phyloP scores from a whole-genome alignment of 163 green algal species.

The Scenedesmus sp. region DNA sequence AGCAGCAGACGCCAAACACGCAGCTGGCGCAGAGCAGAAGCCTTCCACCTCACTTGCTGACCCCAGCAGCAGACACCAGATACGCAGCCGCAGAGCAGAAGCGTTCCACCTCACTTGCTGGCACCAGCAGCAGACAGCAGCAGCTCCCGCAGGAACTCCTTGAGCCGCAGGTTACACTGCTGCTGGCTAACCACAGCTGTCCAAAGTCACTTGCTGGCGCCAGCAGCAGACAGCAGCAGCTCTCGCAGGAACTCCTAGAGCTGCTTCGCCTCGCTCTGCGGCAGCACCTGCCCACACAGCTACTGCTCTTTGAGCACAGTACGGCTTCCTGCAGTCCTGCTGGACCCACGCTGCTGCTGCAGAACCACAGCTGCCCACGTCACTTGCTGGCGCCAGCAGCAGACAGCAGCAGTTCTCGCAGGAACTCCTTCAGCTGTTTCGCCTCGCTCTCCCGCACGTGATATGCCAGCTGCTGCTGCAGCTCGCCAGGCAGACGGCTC shows the following conservation, averaged over 20 bases:
- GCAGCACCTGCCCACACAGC: slow-evolving; percentile 19
- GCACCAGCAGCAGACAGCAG: slow-evolving; percentile 45
- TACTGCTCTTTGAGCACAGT: neutral
- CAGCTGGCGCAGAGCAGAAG: too few relatives aligned
- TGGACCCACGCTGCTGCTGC: neutral
- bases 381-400: slow-evolving; percentile 8
- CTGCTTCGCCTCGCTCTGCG: slow-evolving; percentile 60
- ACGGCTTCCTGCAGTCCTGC: neutral
- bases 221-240: slow-evolving; percentile 50
- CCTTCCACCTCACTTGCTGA: too few relatives aligned
- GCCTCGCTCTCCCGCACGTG: slow-evolving; percentile 61
- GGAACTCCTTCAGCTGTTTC: slow-evolving; percentile 66
- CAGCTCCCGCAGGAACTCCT: slow-evolving; percentile 58
- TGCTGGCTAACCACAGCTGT: neutral
- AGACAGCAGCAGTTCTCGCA: slow-evolving; percentile 55
- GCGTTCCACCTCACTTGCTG: too few relatives aligned
- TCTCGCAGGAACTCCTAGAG: slow-evolving; percentile 62
- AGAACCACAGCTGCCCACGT: neutral
- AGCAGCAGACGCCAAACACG: too few relatives aligned
- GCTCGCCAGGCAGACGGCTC: slow-evolving; percentile 46
- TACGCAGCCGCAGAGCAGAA: too few relatives aligned
- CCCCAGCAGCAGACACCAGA: too few relatives aligned
- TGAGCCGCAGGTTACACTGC: slow-evolving; percentile 44
- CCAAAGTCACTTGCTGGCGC: neutral
- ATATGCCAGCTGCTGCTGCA: slow-evolving; percentile 66